These are phyloP conservation scores for Mycena galopus DNA, from an alignment of 768 basidiomycete species.

Conservation along the genomic window DNA sequence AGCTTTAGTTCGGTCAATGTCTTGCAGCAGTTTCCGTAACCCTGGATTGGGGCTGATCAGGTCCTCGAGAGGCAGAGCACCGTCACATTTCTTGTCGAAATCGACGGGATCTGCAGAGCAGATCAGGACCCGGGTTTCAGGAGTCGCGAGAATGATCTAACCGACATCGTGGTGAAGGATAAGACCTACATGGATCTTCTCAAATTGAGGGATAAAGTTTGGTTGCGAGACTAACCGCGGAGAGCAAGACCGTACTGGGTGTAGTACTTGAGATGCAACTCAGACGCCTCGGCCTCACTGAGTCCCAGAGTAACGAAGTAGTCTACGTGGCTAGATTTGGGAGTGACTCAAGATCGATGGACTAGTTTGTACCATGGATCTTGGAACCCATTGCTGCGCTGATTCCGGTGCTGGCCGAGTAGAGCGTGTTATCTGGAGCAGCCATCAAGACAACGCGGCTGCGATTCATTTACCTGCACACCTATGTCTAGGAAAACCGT, in stretches of 20 bases:
- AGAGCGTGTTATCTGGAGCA: conserved; percentile 84
- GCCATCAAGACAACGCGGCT: conserved; percentile 47
- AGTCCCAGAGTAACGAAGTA: conserved; percentile 83
- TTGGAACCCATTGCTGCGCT: conserved; percentile 83
- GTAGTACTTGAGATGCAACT: conserved; percentile 81
- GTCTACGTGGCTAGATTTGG: conserved; percentile 53
- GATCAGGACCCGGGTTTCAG: conserved; percentile 7
- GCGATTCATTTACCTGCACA: background rate
- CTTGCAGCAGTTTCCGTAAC: conserved; percentile 77
- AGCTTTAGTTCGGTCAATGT: conserved; percentile 82
- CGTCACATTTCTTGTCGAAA: conserved; percentile 88
- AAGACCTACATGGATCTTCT: conserved; percentile 86
- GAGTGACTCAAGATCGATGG: conserved; percentile 1
- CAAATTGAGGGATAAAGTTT: too few relatives aligned
- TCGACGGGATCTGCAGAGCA: conserved; percentile 75
- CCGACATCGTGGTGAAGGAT: conserved; percentile 83
- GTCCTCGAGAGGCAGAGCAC: conserved; percentile 83
- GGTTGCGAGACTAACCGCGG: too few relatives aligned
- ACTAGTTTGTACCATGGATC: conserved; percentile 64
- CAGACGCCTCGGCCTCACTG: conserved; percentile 74
- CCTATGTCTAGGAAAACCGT: background rate
- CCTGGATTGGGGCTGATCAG: conserved; percentile 76
- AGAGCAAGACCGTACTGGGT: conserved; percentile 50
- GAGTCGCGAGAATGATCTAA: conserved; percentile 34
- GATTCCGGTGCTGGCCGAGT: conserved; percentile 81